Conservation (phyloP, 2,329 filamentous ascomycete species). For the Colletotrichum brevisporum region DNA sequence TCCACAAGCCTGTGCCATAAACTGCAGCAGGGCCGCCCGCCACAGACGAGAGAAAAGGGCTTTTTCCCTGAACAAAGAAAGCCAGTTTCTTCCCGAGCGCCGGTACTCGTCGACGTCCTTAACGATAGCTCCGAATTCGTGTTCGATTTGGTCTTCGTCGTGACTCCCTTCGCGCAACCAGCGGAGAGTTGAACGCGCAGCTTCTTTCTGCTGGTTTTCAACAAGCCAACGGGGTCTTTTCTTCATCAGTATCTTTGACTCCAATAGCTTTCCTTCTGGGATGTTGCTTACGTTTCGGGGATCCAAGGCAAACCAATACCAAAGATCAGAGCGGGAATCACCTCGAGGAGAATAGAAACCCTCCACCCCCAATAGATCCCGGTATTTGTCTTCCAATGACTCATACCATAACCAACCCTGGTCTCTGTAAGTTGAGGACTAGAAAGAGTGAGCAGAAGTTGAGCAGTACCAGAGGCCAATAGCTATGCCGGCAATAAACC, state of each 20-base stretch:
- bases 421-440: slow-evolving; percentile 19
- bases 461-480: slow-evolving; percentile 65
- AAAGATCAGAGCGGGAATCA: slow-evolving; percentile 66
- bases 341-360: slow-evolving; percentile 64
- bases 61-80: slow-evolving; percentile 63
- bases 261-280: background rate
- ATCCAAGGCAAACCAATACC: slow-evolving; percentile 64
- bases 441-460: background rate
- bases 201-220: slow-evolving; percentile 60
- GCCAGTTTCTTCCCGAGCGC: slow-evolving; percentile 55
- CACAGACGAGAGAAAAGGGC: slow-evolving; percentile 67
- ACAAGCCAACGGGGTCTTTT: slow-evolving; percentile 70
- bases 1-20: slow-evolving; percentile 73
- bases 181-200: slow-evolving; percentile 59
- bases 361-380: slow-evolving; percentile 68
- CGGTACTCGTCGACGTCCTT: slow-evolving; percentile 57
- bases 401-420: slow-evolving; percentile 70
- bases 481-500: slow-evolving; percentile 68
- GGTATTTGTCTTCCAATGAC: slow-evolving; percentile 62
- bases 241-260: background rate
- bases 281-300: slow-evolving; percentile 64
- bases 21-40: slow-evolving; percentile 70
- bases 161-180: slow-evolving; percentile 64
- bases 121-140: slow-evolving; percentile 62
- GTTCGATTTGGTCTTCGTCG: slow-evolving; percentile 52